Evolutionary conservation across 2,329 filamentous ascomycete species (phyloP), one percentile per base, ranked within the genome.

Genomic region (Exophiala sideris): DNA sequence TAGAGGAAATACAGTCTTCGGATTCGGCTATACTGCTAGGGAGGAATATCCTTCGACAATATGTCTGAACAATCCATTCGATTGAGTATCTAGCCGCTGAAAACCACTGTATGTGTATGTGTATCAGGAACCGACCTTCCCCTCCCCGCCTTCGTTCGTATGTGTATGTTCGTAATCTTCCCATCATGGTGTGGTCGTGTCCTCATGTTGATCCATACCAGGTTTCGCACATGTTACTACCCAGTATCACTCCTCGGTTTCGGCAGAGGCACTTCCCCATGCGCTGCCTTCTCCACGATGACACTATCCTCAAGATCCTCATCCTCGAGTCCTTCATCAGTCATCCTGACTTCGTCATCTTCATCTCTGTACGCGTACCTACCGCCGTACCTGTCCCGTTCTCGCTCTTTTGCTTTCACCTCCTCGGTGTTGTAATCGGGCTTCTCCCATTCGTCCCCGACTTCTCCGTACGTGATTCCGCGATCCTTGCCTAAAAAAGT

Each of bases 271-370:
- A 60, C 29, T n/a, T 53, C 42, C 8, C 41, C 45, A 18, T 48
- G 33, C 16, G 20, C 35, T 12, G 45, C 45, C 29, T 47, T 47
- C 8, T 47, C 45, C 11, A 47, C 45, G 12, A 47, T 47, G 45
- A 47, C 45, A 47, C 61, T 64, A 20, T 54, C 60, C 45, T 63
- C 57, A 14, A 64, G 54, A 18, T 61, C 60, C 34, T 60, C 59
- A 39, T 54, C 50, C 5, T 56, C 58, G 9, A 44, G 18, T 21
- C 53, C 50, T 34, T 56, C 48, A 34, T 64, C 62, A 34, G 56
- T 53, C 61, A 64, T 63, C 24, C 55, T 45, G 16, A 63, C 49
- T 11, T 62, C 56, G 20, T 58, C 61, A 35, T 56, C 56, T 21
- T 54, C 57, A 8, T 58, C 33, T 20, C 36, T 16, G 32, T 51